Evolutionary conservation across 1,139 yeast genomes (phyloP).

Genomic region (Meyerozyma smithsonii): DNA sequence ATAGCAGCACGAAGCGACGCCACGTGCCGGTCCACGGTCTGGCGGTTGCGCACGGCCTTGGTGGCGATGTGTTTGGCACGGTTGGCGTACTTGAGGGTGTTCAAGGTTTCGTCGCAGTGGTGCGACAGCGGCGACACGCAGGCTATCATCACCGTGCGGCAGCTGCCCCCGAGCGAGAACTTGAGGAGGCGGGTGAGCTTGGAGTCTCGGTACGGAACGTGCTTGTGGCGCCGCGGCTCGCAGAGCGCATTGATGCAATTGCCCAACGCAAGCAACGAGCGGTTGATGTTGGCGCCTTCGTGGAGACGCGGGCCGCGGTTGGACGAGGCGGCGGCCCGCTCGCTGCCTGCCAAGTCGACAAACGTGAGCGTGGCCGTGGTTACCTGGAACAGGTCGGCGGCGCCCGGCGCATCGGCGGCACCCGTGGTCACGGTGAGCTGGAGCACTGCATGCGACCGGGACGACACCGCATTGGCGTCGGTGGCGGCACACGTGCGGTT

Average conservation of each 20-base stretch:
- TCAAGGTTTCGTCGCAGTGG: conserved; percentile 88
- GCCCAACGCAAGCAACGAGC: conserved; percentile 82
- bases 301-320: conserved; percentile 74
- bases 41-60: conserved; percentile 69
- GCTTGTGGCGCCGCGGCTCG: conserved; percentile 61
- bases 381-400: conserved; percentile 28
- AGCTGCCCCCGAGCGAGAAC: conserved; percentile 90
- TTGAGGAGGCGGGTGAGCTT: conserved; percentile 80
- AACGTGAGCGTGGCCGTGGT: conserved; percentile 77
- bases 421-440: conserved; percentile 65
- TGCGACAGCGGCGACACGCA: conserved; percentile 82
- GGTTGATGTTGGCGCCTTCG: conserved; percentile 92
- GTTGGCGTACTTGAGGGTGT: conserved; percentile 85
- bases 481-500: conserved; percentile 85
- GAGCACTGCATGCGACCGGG: conserved; percentile 89
- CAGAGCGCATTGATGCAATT: conserved; percentile 92
- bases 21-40: conserved; percentile 77
- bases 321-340: conserved; percentile 84
- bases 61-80: conserved; percentile 90
- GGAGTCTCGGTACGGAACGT: conserved; percentile 88
- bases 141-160: conserved; percentile 93
- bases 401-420: conserved; percentile 60
- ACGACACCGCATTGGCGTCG: conserved; percentile 84
- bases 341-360: conserved; percentile 92
- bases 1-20: conserved; percentile 30